Base-by-base conservation (phyloP, 345 rosid species). In the Linum lewisii region DNA sequence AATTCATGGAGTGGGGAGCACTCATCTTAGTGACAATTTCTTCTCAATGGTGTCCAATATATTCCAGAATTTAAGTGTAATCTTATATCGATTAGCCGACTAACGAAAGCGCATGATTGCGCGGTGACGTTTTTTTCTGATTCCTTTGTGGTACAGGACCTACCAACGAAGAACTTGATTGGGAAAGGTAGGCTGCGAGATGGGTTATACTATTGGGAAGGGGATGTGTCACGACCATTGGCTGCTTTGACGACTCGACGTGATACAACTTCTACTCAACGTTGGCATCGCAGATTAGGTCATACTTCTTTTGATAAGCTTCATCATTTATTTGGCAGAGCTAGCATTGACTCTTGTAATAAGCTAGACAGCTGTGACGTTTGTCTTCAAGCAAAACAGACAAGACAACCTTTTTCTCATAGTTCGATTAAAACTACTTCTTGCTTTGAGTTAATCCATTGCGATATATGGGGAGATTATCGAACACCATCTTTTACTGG, bases 381-480 rank as follows among this genome's bases (percentile, higher is more conserved):
- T 53, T 69, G 10, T 47, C 21, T 47, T 9, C 24, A 18, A 2
- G 51, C 60, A 3, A 64, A 59, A 47, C 58, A 69, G 11, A 60
- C 60, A 2, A 16, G 19, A 0, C 9, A 58, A 13, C 15, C 32
- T 18, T 59, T 64, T 34, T 15, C 44, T 19, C 5, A 2, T 1
- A 54, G 57, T 51, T 58, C 16, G 4, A 21, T 22, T n/a, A 14
- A 19, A 0, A 36, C 25, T 0, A 16, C 0, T 0, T 10, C 34
- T 23, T 1, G 8, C n/a, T 70, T 69, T 64, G 54, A 60, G 16
- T 49, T 70, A 23, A 49, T 65, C 1, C 62, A 65, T 10, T 65
- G 24, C 34, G 63, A 65, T 18, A 65, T 65, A 22, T 58, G 8
- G 18, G 52, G 53, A 21, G 24, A 34, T n/a, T 14, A 50, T 24